These are phyloP conservation scores for Acanthamoeba royreba DNA, from an alignment of 208 protist species.

Conservation along the genomic window DNA sequence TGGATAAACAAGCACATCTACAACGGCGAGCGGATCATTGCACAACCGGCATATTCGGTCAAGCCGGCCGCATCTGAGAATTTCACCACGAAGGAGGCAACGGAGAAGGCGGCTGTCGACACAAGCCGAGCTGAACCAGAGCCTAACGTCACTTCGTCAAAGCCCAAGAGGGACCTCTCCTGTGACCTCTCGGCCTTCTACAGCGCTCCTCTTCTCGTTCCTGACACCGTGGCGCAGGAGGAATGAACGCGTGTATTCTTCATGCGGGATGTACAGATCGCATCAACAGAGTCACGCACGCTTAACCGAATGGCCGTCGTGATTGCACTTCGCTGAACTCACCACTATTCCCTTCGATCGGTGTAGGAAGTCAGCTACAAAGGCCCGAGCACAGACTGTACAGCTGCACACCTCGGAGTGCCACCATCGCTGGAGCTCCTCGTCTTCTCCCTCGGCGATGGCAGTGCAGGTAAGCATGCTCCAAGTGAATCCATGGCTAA, in stretches of 20 bases:
- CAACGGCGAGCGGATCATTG: not conserved
- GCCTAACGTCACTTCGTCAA: not conserved
- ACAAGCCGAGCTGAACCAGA: not conserved
- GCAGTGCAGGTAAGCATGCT: not conserved
- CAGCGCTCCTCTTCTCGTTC: not conserved
- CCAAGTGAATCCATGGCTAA: not conserved
- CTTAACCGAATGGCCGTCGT: no score
- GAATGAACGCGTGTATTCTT: no score
- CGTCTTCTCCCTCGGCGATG: not conserved
- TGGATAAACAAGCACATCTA: slow-evolving; percentile 1
- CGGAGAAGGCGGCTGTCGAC: no score
- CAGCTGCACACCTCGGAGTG: not conserved
- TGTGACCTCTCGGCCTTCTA: not conserved
- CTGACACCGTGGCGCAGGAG: not conserved
- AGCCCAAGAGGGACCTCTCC: not conserved
- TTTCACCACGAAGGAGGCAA: no score
- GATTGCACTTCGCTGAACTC: no score
- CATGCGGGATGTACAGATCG: no score
- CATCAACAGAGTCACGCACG: no score
- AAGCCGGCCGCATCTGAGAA: not conserved
- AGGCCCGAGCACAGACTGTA: not conserved
- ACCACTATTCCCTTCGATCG: no score
- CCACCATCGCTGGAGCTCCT: not conserved
- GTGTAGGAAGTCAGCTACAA: no score
- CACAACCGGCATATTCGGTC: not conserved